phyloP scores from a whole-genome alignment of 139 green algal species.

The Mesotaenium endlicherianum region DNA sequence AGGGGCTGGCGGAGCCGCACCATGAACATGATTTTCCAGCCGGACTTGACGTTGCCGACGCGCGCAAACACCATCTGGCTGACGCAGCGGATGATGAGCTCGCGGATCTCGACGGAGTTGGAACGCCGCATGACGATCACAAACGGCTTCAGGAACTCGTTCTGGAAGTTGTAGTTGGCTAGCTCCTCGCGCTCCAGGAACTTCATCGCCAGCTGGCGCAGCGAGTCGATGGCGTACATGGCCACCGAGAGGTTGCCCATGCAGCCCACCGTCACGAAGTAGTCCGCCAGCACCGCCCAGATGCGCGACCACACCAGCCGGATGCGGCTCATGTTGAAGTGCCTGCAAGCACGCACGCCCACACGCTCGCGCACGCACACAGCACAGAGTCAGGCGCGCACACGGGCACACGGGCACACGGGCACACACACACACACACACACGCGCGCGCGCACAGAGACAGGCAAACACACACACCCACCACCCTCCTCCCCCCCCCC shows the following conservation, averaged over 20 bases:
- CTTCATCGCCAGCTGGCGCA: slow-evolving; percentile 77
- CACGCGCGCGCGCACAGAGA: too few species aligned
- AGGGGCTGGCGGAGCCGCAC: too few species aligned
- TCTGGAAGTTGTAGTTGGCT: slow-evolving; percentile 98
- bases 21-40: slow-evolving; percentile 99
- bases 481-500: too few species aligned
- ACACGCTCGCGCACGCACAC: too few species aligned
- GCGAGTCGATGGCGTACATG: slow-evolving; percentile 86
- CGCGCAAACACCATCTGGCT: slow-evolving; percentile 60
- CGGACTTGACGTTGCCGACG: slow-evolving; percentile 92
- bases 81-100: slow-evolving; percentile 95
- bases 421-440: too few species aligned
- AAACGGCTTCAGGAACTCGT: slow-evolving; percentile 97
- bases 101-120: slow-evolving; percentile 84
- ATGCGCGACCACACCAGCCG: slow-evolving; percentile 93
- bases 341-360: slow-evolving; percentile 54
- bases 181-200: slow-evolving; percentile 98
- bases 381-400: too few species aligned
- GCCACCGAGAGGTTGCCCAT: slow-evolving; percentile 70
- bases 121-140: slow-evolving; percentile 90
- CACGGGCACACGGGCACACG: too few species aligned
- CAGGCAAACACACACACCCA: too few species aligned
- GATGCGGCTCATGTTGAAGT: slow-evolving; percentile 98
- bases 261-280: slow-evolving; percentile 86
- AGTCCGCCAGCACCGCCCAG: slow-evolving; percentile 89